Evolutionary conservation across 1,139 yeast species (phyloP), one percentile per base, ranked within the genome.

Genomic region (Petasospora fabianii): DNA sequence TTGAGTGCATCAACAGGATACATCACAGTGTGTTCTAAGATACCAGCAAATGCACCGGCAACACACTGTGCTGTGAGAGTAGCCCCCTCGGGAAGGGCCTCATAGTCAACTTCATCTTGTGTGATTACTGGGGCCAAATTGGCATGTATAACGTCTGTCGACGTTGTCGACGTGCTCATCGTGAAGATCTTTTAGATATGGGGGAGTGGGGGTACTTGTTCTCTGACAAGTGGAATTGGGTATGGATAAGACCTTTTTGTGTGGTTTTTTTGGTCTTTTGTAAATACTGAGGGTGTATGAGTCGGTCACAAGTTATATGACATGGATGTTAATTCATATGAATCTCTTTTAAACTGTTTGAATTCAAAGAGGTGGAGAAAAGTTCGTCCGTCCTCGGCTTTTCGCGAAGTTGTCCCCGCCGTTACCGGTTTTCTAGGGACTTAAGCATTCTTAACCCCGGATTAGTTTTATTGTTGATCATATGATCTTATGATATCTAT

Each of bases 41-140:
- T 85, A 15, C 98, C 98, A n/a, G 98, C 98, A 65, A 86, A 84
- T 0, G 97, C 97, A 15, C 98, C 98, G 4, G 98, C 97, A n/a
- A 71, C 59, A 51, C 92, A 72, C 58, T 88, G 95, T 6, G 95
- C 87, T 2, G 77, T 60, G 32, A 92, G 65, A 1, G 97, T 81
- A 12, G 97, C 88, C 56, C 80, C 84, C 28, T 83, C 86, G 1
- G 98, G 98, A 34, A 92, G 73, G 2, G 96, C 80, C 62, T 92
- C 98, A 60, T 92, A 92, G 58, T 90, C 97, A 35, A 83, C 72
- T 46, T 64, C 69, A 9, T 51, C 55, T 10, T 22, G 26, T 22
- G 26, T 12, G 26, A 22, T 22, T 12, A 34, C 24, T 6, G 30
- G 24, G 18, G 32, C 20, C 20, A 27, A 21, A 12, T 20, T 27